A percentile compares a stretch with the other conserved stretches of the same genome.
phyloP scores from a whole-genome alignment of 306 rosid species.

The Urtica urens region DNA sequence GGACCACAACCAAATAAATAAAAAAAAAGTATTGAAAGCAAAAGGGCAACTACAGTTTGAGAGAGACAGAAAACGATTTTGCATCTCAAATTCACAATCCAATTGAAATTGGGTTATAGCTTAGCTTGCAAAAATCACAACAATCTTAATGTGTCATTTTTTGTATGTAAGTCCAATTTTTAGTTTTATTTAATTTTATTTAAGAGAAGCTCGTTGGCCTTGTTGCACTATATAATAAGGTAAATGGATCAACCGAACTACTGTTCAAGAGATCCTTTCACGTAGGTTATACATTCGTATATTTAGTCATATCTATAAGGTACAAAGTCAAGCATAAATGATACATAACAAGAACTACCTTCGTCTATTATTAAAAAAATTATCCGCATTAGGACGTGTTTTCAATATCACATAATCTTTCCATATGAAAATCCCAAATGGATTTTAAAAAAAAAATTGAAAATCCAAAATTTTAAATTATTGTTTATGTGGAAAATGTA shows the following conservation, averaged over 20 bases:
- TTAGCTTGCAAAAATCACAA: conserved; percentile 73
- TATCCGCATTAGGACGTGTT: no score
- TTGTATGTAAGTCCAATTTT: no score
- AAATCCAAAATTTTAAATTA: no score
- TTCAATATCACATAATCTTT: no score
- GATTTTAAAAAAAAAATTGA: no score
- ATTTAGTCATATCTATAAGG: conserved; percentile 22
- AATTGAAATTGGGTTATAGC: conserved; percentile 26
- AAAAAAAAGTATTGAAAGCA: conserved; percentile 51
- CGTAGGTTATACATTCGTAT: conserved; percentile 42
- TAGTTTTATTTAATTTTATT: conserved; percentile 16
- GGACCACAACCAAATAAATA: conserved; percentile 15
- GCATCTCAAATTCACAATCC: conserved; percentile 38
- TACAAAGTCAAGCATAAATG: no score
- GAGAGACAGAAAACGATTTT: conserved; percentile 51
- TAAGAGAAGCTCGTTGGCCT: conserved; percentile 25
- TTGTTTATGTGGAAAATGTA: no score
- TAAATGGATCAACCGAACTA: conserved; percentile 39
- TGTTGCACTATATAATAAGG: conserved; percentile 9
- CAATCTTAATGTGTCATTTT: conserved; percentile 21
- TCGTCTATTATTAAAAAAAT: no score
- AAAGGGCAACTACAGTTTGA: conserved; percentile 27
- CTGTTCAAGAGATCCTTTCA: conserved; percentile 33
- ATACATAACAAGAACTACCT: no score
- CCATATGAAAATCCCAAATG: no score